Evolutionary conservation across 2,329 filamentous ascomycete genomes (phyloP), one percentile per base, ranked within the genome.

Genomic region (Cladorrhinum sp.): DNA sequence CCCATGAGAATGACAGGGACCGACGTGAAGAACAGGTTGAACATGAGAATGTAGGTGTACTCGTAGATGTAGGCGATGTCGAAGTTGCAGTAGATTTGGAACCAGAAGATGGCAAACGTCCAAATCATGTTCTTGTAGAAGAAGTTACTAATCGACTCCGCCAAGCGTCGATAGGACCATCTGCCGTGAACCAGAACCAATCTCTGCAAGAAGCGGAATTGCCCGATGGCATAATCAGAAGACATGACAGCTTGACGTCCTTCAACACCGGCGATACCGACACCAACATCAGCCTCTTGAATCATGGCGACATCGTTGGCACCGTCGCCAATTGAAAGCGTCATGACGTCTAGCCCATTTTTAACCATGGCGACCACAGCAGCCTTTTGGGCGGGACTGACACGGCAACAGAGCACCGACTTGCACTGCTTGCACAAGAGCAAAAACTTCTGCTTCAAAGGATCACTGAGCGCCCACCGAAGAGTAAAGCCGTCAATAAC

Each of bases 101-200:
- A 99, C 93, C 93, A 98, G 82, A 98, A 97, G 61, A 99, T 90
- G 49, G 89, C 85, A 72, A 97, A 93, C 0, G 92, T 95, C 95
- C 95, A 99, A 56, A 98, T 89, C 76, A 99, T 90, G 79, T 98
- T 99, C 89, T 99, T 99, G 85, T 98, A 99, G 81, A 99, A 99
- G 82, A 99, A 99, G 75, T 99, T 99, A 74, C 92, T 92, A 70
- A 96, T 97, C 51, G 89, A 91, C 78, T 99, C 95, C 27, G 89
- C 92, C 73, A 99, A 79, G 68, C 95, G 87, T 57, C 93, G 86
- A 77, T 99, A 99, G n/a, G 92, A 96, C 91, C 93, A 97, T 61
- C 93, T 86, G 61, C 93, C 93, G 72, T 97, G 93, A 3, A 97
- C 92, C 20, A 97, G 83, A 27, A 97, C 84, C 62, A 97, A 80